These are phyloP conservation scores for Teratosphaeria gauchensis DNA, from an alignment of 2,329 filamentous ascomycete species.

Conservation along the genomic window DNA sequence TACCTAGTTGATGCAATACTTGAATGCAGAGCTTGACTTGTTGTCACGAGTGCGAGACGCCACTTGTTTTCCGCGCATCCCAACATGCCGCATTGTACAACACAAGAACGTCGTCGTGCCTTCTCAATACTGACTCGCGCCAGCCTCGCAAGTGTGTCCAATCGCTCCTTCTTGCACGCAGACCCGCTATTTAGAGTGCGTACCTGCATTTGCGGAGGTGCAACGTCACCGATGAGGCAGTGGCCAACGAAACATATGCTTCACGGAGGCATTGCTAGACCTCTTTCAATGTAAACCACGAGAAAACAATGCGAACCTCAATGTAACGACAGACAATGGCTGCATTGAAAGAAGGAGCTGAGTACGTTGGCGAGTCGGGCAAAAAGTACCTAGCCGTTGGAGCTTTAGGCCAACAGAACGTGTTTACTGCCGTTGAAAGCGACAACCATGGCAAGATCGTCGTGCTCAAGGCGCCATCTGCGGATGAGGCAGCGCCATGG, in stretches of 20 bases:
- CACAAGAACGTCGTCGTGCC: too few relatives aligned
- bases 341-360: conserved; percentile 12
- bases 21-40: not conserved
- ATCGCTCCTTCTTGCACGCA: not conserved
- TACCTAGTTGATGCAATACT: not conserved
- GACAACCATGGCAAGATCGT: conserved; percentile 12
- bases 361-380: conserved; percentile 14
- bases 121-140: not conserved
- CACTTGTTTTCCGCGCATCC: not conserved
- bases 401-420: conserved; percentile 19
- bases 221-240: not conserved
- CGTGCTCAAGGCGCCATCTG: conserved; percentile 18
- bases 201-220: not conserved
- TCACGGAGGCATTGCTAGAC: not conserved
- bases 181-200: not conserved
- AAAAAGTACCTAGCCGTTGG: conserved; percentile 20
- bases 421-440: conserved; percentile 19
- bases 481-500: conserved; percentile 12
- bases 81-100: too few relatives aligned
- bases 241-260: not conserved
- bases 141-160: not conserved
- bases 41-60: not conserved
- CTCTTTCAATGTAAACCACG: not conserved
- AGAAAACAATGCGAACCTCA: not conserved
- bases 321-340: conserved; percentile 1